Conservation (phyloP, 805 yeast species). For the Yarrowia bubula region DNA sequence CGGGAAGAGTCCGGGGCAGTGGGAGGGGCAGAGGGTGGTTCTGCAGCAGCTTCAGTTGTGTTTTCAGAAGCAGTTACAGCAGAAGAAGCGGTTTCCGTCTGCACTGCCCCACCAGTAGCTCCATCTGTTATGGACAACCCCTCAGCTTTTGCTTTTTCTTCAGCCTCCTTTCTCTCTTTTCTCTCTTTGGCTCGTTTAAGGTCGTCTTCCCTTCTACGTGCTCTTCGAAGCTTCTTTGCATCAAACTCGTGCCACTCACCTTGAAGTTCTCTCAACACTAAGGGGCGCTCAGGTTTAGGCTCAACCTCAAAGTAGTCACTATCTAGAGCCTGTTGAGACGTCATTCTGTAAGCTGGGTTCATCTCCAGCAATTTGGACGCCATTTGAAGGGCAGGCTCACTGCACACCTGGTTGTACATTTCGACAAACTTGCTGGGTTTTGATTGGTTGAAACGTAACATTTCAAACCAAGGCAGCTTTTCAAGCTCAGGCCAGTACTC, state of each 20-base stretch:
- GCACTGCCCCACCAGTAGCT: background rate
- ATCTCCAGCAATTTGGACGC: slow-evolving; percentile 61
- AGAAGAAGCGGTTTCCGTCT: no score
- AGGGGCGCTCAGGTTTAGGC: slow-evolving; percentile 62
- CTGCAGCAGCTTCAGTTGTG: background rate
- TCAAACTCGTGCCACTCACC: slow-evolving; percentile 99
- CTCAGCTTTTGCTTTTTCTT: background rate
- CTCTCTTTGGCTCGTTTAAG: background rate
- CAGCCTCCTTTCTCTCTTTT: slow-evolving; percentile 11
- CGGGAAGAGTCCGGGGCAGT: background rate
- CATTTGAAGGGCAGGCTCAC: slow-evolving; percentile 54
- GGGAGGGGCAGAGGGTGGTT: background rate
- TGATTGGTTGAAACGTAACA: slow-evolving; percentile 59
- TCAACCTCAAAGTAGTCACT: slow-evolving; percentile 70
- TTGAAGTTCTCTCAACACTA: slow-evolving; percentile 50
- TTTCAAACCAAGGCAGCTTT: slow-evolving; percentile 87
- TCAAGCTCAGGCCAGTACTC: slow-evolving; percentile 77
- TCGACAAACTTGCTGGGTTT: slow-evolving; percentile 42
- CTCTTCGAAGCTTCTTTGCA: slow-evolving; percentile 55
- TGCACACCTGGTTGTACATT: slow-evolving; percentile 46
- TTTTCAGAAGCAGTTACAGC: background rate
- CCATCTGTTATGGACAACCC: background rate
- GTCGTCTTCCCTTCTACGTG: slow-evolving; percentile 10
- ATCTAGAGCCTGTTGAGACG: slow-evolving; percentile 66
- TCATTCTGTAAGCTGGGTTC: slow-evolving; percentile 66